Base-by-base conservation (phyloP, 306 rosid genomes). In the Quercus gilva region DNA sequence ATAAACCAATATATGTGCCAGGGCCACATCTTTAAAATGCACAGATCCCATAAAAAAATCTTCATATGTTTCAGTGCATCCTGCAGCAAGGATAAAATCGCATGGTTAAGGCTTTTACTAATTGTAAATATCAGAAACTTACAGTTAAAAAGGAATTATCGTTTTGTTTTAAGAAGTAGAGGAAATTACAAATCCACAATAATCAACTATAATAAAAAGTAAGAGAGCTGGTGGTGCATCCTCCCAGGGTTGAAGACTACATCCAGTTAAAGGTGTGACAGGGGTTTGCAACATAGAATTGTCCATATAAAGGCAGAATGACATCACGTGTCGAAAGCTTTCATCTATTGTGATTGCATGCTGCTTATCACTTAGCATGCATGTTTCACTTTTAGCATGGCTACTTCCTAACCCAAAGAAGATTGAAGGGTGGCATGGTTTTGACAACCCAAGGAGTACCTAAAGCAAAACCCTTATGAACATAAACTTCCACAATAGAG, bases 11-110 rank as follows among this genome's bases (percentile, higher is more conserved):
- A 92, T 84, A 82, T 94, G 99, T 49, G 97, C 97, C 41, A 88
- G 80, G 55, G 97, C 99, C 35, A 92, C 96, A 84, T 94, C 99
- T 81, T 94, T 94, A 67, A 94, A 94, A 82, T 94, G 97, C 37
- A 91, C 95, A 19, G 79, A 68, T 65, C 97, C 99, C 84, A 91
- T 90, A 71, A 86, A 91, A 45, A 85, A 80, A 82, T 88, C n/a
- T 81, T 84, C 86, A 14, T 85, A 92, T 26, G 94, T 94, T 78
- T 92, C 97, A 6, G 76, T 70, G 83, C 89, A 80, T 35, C 99
- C 99, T 94, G 90, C 82, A 85, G 68, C 35, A 71, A 56, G 61
- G 51, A 79, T 29, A 74, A 70, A 74, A 77, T 80, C 52, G 80
- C n/a, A 74, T 35, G 15, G 20, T 67, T 19, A 67, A 25, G n/a